Evolutionary conservation across 2,329 filamentous ascomycete species (phyloP).

Genomic region (Penicillium paneum): DNA sequence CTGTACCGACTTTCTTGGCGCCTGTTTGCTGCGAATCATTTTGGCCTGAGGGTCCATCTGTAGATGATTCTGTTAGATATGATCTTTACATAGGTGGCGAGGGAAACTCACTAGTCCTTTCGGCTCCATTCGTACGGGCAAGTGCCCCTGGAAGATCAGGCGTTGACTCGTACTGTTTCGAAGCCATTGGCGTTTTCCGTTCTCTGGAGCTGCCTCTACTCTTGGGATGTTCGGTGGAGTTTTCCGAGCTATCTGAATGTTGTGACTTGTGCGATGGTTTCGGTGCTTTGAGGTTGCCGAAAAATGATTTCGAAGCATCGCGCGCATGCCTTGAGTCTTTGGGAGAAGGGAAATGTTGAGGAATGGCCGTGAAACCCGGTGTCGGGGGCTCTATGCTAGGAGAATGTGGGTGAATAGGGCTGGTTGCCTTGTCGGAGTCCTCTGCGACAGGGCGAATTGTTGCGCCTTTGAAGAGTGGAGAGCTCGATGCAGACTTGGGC

Average conservation of each 20-base stretch:
- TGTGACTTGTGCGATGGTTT: slow-evolving; percentile 45
- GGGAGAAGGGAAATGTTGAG: slow-evolving; percentile 45
- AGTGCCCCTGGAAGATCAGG: slow-evolving; percentile 40
- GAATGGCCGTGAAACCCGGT: slow-evolving; percentile 46
- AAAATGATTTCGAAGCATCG: slow-evolving; percentile 47
- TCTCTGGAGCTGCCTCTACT: slow-evolving; percentile 47
- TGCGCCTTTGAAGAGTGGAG: slow-evolving; percentile 37
- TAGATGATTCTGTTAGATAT: slow-evolving; percentile 7
- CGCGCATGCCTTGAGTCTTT: slow-evolving; percentile 43
- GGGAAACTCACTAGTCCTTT: slow-evolving; percentile 24
- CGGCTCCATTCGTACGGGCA: slow-evolving; percentile 27
- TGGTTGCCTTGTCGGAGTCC: slow-evolving; percentile 32
- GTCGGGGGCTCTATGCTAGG: slow-evolving; percentile 33
- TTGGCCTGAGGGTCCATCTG: slow-evolving; percentile 22
- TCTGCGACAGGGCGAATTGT: slow-evolving; percentile 43
- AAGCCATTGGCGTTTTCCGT: slow-evolving; percentile 34
- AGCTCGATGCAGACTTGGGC: slow-evolving; percentile 38
- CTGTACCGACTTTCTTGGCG: slow-evolving; percentile 27
- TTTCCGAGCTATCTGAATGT: slow-evolving; percentile 39
- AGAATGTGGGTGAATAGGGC: slow-evolving; percentile 30
- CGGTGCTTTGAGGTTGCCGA: slow-evolving; percentile 47
- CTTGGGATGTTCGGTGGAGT: slow-evolving; percentile 37
- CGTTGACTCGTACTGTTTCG: slow-evolving; percentile 42
- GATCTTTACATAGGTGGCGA: background rate
- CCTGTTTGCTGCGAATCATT: slow-evolving; percentile 23